Conservation (phyloP, 1,284 basidiomycete species). For the Rhodotorula glutinis region DNA sequence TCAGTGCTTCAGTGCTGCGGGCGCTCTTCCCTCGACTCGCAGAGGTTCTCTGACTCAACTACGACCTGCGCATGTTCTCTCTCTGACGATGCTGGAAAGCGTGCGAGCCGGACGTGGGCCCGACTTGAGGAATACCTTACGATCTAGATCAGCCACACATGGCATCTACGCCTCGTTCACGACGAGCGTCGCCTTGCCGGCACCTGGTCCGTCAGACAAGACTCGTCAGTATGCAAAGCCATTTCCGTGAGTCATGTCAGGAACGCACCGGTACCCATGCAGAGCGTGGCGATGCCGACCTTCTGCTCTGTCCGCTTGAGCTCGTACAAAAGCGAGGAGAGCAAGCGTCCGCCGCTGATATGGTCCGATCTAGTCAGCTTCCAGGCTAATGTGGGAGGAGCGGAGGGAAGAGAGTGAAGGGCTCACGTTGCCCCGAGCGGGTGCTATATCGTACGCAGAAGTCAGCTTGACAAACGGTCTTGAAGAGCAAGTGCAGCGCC, state of each 20-base stretch:
- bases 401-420: background rate
- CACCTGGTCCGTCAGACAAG: no score
- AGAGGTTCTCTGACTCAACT: no score
- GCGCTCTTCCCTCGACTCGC: no score
- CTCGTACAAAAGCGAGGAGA: slow-evolving; percentile 49
- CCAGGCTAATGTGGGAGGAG: background rate
- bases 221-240: no score
- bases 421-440: slow-evolving; percentile 48
- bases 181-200: slow-evolving; percentile 14
- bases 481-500: no score
- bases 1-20: background rate
- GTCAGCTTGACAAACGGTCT: background rate
- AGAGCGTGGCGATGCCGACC: slow-evolving; percentile 48
- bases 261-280: slow-evolving; percentile 49
- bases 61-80: no score
- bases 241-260: no score
- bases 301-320: slow-evolving; percentile 48
- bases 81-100: no score
- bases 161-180: slow-evolving; percentile 8
- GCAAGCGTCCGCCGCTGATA: slow-evolving; percentile 46
- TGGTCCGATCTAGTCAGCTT: background rate
- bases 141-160: no score
- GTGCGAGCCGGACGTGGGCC: no score
- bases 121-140: no score
- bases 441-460: slow-evolving; percentile 38